A percentile compares a stretch with the other conserved stretches of the same genome.
Evolutionary conservation across 2,329 filamentous ascomycete genomes (phyloP).

Genomic region (Lecanicillium sp.): DNA sequence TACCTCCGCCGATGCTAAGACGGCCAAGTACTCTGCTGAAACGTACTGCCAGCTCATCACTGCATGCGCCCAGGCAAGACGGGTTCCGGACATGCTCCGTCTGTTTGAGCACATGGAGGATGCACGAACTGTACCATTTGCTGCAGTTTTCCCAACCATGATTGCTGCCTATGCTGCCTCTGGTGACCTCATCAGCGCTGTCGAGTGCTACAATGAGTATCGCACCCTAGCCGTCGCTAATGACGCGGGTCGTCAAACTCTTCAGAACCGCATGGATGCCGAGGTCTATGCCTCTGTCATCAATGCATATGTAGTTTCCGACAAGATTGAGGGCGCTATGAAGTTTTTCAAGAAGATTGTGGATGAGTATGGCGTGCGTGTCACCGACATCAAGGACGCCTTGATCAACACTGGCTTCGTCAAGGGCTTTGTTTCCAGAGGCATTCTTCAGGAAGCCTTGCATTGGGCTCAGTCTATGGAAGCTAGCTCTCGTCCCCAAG

Average conservation of each 20-base stretch:
- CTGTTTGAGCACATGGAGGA: conserved; percentile 89
- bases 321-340: conserved; percentile 71
- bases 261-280: conserved; percentile 67
- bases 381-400: conserved; percentile 58
- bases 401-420: conserved; percentile 71
- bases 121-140: conserved; percentile 63
- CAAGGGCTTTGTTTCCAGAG: conserved; percentile 63
- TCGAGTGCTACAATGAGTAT: conserved; percentile 95
- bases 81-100: conserved; percentile 79
- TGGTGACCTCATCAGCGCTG: conserved; percentile 77
- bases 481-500: conserved; percentile 46
- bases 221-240: conserved; percentile 78
- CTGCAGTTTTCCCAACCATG: conserved; percentile 83
- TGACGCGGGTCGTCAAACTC: conserved; percentile 61
- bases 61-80: conserved; percentile 75
- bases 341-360: conserved; percentile 81
- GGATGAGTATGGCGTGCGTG: conserved; percentile 48
- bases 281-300: conserved; percentile 88
- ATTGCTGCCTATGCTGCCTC: conserved; percentile 83
- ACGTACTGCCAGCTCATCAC: conserved; percentile 81
- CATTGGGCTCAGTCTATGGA: conserved; percentile 61
- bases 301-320: conserved; percentile 76
- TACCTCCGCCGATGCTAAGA: conserved; percentile 56
- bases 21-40: conserved; percentile 63
- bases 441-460: conserved; percentile 65